Base-by-base conservation (phyloP, 1,284 basidiomycete species). In the Puccinia triticina region DNA sequence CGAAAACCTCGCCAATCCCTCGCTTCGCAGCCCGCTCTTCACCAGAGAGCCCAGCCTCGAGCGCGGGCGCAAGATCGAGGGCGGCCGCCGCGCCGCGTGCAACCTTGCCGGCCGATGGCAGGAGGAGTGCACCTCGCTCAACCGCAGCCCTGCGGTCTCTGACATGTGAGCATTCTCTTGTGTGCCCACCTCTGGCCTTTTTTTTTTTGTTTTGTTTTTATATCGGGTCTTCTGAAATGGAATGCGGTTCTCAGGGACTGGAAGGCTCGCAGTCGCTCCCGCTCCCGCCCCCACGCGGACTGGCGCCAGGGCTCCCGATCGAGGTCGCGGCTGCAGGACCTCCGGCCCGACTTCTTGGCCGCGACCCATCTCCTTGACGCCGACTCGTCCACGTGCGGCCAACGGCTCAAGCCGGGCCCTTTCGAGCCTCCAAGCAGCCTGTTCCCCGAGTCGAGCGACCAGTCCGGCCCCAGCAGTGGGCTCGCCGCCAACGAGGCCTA, bases 251-350 rank as follows among this genome's bases (percentile, higher is more conserved):
- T 55, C 37, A 82, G 80, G 80, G 80, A 82, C 64, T 82, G 80
- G 80, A 74, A 73, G 32, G 57, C 78, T 26, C 69, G 74, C n/a
- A 81, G 78, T 74, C 78, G 78, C 34, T 81, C 78, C 32, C 67
- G 78, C 43, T 81, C 78, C 40, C 78, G 78, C 8, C 73, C 50
- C 21, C 40, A 61, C 16, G 32, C 48, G 69, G 78, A 81, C 50
- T 81, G 67, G 69, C 34, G 69, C 10, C 69, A 72, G 48, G 40
- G 14, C 34, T 82, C 72, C 14, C 69, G 80, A 12, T 75, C 80
- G 23, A 71, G 72, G 32, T 53, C 57, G 34, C 29, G 72, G 18
- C 72, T 29, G 12, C 80, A 59, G 59, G 59, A 55, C 46, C 46
- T 59, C 40, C 29, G 43, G 2, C 37, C 48, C 2, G 78, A 73